Conservation (phyloP, 495 filamentous ascomycete species). For the Penicillium parvum region DNA sequence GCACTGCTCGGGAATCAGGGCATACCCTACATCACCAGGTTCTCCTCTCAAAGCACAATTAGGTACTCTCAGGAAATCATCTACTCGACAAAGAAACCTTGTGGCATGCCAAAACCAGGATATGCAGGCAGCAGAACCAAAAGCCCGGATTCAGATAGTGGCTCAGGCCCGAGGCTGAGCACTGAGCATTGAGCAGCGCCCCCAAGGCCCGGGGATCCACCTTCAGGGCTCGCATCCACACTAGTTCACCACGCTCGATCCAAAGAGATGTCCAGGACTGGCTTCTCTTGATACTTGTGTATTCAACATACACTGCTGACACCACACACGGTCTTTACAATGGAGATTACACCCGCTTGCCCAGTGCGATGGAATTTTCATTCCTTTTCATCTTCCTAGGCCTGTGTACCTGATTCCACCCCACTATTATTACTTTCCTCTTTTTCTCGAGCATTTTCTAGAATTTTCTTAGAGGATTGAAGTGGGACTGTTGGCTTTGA, state of each 20-base stretch:
- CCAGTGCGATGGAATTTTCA: too few species aligned
- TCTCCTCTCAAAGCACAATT: background rate
- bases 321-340: slow-evolving; percentile 2
- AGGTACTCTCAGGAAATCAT: background rate
- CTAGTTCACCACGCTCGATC: slow-evolving; percentile 19
- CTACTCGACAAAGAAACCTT: background rate
- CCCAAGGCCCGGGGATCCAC: slow-evolving; percentile 18
- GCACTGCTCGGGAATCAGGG: background rate
- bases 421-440: slow-evolving; percentile 13
- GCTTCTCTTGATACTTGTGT: slow-evolving; percentile 24
- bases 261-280: slow-evolving; percentile 22
- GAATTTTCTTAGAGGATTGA: slow-evolving; percentile 17
- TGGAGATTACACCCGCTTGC: too few species aligned
- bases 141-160: background rate
- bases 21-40: too few species aligned
- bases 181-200: too few species aligned
- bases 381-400: too few species aligned
- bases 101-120: background rate
- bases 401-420: slow-evolving; percentile 9
- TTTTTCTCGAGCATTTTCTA: slow-evolving; percentile 11
- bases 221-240: slow-evolving; percentile 32
- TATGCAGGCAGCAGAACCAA: background rate
- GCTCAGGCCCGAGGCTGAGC: slow-evolving; percentile 24
- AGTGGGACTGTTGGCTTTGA: slow-evolving; percentile 2
- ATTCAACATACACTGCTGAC: slow-evolving; percentile 13